Percentiles rank a stretch among this genome's conserved stretches.
Conservation (phyloP, 176 grass and related monocot species). For the Phoenix roebelenii region DNA sequence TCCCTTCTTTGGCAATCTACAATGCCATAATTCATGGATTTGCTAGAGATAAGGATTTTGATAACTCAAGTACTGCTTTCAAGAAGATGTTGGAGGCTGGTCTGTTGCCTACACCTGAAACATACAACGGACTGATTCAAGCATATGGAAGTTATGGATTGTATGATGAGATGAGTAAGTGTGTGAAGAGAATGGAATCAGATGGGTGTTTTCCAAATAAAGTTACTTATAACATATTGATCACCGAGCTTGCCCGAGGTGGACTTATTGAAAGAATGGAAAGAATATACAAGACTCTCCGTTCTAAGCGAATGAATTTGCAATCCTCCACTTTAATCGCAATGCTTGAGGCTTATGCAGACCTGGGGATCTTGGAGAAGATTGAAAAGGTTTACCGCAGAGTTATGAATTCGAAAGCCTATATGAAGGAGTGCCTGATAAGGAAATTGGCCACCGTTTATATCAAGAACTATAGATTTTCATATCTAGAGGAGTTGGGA, state of each 20-base stretch:
- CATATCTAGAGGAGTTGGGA: constrained; percentile 12
- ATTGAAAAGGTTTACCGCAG: constrained; percentile 13
- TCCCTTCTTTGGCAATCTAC: constrained; percentile 15
- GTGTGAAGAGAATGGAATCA: constrained; percentile 21
- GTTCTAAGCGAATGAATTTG: constrained; percentile 28
- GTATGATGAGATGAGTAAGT: constrained; percentile 24
- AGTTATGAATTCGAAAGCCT: constrained; percentile 14
- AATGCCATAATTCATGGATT: constrained; percentile 21
- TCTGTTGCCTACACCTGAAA: constrained; percentile 4
- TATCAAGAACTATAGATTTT: constrained; percentile 21
- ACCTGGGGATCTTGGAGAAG: constrained; percentile 24
- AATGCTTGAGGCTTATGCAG: constrained; percentile 25
- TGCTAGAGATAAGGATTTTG: constrained; percentile 11
- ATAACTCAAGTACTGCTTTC: constrained; percentile 7
- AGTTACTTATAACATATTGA: constrained; percentile 22
- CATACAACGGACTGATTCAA: constrained; percentile 21
- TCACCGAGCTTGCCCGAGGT: constrained; percentile 15
- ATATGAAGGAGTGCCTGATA: constrained; percentile 14
- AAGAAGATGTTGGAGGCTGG: constrained; percentile 18
- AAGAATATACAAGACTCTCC: constrained; percentile 5
- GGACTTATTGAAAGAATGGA: constrained; percentile 26
- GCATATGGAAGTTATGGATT: constrained; percentile 18
- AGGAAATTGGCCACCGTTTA: constrained; percentile 16
- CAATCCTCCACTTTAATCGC: constrained; percentile 1
- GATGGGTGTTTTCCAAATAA: constrained; percentile 19